These are phyloP conservation scores for Taphrina communis DNA, from an alignment of 1,139 yeast species.

Conservation along the genomic window DNA sequence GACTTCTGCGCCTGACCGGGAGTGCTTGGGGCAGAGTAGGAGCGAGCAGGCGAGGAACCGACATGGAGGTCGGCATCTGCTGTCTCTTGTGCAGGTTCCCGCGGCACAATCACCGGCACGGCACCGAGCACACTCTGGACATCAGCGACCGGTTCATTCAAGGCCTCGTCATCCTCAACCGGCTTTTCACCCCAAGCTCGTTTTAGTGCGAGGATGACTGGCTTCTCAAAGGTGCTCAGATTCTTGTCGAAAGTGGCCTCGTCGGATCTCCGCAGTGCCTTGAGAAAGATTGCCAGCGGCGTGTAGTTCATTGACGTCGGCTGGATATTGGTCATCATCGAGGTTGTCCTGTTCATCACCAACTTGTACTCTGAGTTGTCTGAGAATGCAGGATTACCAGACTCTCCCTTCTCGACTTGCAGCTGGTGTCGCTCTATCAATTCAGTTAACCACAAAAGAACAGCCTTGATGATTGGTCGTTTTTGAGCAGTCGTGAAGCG, in stretches of 20 bases:
- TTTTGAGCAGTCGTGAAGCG: conserved; percentile 44
- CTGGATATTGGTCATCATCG: conserved; percentile 44
- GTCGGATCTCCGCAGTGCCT: conserved; percentile 34
- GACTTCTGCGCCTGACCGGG: conserved; percentile 8
- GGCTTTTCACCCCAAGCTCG: conserved; percentile 43
- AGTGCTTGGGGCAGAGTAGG: conserved; percentile 13
- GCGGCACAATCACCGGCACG: conserved; percentile 22
- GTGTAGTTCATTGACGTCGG: conserved; percentile 42
- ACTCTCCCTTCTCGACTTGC: conserved; percentile 26
- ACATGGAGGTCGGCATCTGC: neutral
- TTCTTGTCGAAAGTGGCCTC: conserved; percentile 42
- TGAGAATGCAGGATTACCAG: conserved; percentile 36
- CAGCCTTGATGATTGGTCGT: conserved; percentile 44
- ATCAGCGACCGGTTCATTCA: conserved; percentile 43
- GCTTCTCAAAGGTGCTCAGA: conserved; percentile 41
- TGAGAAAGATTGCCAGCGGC: conserved; percentile 40
- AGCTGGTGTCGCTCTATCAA: conserved; percentile 38
- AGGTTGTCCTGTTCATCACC: conserved; percentile 42
- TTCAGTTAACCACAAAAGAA: conserved; percentile 43
- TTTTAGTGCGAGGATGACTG: conserved; percentile 40
- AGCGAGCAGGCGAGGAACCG: conserved; percentile 9
- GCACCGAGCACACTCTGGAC: conserved; percentile 42
- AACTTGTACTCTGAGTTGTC: conserved; percentile 36
- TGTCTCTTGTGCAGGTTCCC: conserved; percentile 1
- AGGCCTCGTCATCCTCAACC: conserved; percentile 32